A percentile compares a stretch with the other conserved stretches of the same genome.
phyloP scores from a whole-genome alignment of 2,329 filamentous ascomycete genomes.

The Venturia aucupariae region DNA sequence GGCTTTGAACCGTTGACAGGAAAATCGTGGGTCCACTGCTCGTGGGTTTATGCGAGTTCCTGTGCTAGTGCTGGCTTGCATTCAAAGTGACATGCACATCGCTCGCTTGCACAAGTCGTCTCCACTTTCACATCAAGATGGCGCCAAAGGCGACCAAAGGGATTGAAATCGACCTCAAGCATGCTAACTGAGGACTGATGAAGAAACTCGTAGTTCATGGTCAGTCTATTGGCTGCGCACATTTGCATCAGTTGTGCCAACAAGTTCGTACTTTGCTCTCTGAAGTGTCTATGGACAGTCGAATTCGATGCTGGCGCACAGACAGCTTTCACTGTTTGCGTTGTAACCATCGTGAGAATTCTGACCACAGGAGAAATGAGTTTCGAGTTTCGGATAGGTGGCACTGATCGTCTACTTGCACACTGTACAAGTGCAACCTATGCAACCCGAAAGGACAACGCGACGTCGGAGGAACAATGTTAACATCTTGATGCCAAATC shows the following conservation, averaged over 20 bases:
- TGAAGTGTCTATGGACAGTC: neutral
- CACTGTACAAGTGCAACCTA: constrained; percentile 1
- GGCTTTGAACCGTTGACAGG: no score
- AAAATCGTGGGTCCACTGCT: no score
- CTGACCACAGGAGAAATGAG: neutral
- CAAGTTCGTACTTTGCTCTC: neutral
- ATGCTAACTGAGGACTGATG: neutral
- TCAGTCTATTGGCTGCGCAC: neutral
- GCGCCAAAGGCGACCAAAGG: neutral
- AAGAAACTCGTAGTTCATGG: neutral
- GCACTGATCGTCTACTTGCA: neutral
- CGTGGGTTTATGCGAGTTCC: no score
- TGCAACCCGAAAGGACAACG: neutral
- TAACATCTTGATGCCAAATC: neutral
- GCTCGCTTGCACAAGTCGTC: neutral
- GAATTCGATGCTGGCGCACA: neutral
- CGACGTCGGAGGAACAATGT: neutral
- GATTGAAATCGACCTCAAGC: neutral
- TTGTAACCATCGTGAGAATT: neutral
- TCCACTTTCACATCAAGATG: neutral
- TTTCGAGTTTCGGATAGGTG: neutral
- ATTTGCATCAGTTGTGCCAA: neutral
- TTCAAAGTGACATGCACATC: neutral
- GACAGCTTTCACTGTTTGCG: neutral
- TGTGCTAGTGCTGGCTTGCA: no score